These are phyloP conservation scores for Chamaenerion angustifolium DNA, from an alignment of 345 rosid genomes.

Conservation along the genomic window DNA sequence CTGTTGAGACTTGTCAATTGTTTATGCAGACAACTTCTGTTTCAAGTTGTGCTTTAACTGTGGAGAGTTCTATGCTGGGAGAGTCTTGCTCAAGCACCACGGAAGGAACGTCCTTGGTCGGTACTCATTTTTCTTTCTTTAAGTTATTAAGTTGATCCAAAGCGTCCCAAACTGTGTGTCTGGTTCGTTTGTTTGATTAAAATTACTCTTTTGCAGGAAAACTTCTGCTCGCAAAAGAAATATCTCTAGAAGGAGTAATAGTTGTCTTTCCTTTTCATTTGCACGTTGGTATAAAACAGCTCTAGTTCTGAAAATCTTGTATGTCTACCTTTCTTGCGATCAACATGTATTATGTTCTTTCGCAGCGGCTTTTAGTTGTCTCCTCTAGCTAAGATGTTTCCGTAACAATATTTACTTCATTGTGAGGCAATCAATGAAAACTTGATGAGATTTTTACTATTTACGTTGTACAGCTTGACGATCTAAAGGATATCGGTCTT, in stretches of 20 bases:
- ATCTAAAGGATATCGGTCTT: slow-evolving; percentile 48
- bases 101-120: too few relatives aligned
- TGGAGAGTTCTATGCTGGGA: slow-evolving; percentile 9
- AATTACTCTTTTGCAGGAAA: slow-evolving; percentile 15
- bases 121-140: too few relatives aligned
- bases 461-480: slow-evolving; percentile 38
- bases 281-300: neutral
- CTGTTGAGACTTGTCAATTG: too few relatives aligned
- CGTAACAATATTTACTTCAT: neutral
- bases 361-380: neutral
- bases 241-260: slow-evolving; percentile 11
- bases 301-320: neutral
- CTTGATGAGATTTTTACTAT: slow-evolving; percentile 3
- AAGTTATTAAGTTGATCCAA: neutral
- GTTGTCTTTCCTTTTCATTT: neutral
- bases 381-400: neutral
- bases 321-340: too few relatives aligned
- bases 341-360: too few relatives aligned
- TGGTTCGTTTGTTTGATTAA: neutral
- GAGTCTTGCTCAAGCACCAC: neutral
- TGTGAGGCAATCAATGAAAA: neutral
- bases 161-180: neutral
- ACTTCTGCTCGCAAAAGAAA: slow-evolving; percentile 2
- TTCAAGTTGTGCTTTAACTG: slow-evolving; percentile 14
- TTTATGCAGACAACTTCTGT: slow-evolving; percentile 22